A percentile compares a stretch with the other conserved stretches of the same genome.
Conservation (phyloP, 306 rosid genomes). For the Corylus heterophylla region DNA sequence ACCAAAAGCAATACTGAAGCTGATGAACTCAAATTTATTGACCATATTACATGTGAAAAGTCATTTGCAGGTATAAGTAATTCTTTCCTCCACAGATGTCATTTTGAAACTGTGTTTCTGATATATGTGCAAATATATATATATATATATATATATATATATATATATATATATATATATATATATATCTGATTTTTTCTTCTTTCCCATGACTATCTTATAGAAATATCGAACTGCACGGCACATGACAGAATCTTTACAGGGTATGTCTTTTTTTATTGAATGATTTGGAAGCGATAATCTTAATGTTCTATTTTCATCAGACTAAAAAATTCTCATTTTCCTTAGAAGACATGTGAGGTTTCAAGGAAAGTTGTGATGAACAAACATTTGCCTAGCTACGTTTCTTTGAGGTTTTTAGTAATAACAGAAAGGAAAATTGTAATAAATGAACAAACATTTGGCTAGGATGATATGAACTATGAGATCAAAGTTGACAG, state of each 20-base stretch:
- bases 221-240: background rate
- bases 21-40: conserved; percentile 44
- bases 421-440: too few species aligned
- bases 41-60: conserved; percentile 52
- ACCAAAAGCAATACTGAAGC: conserved; percentile 51
- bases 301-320: background rate
- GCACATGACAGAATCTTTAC: background rate
- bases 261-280: background rate
- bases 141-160: background rate
- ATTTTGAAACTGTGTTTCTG: conserved; percentile 9
- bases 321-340: background rate
- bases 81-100: background rate
- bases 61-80: conserved; percentile 45
- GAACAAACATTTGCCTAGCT: too few species aligned
- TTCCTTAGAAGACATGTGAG: background rate
- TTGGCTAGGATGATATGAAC: too few species aligned
- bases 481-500: too few species aligned
- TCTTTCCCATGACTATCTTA: background rate
- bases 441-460: too few species aligned
- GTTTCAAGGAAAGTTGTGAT: background rate
- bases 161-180: background rate
- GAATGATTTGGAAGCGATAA: background rate
- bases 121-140: too few species aligned
- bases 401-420: too few species aligned
- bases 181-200: background rate